Percentiles rank a stretch among this genome's conserved stretches.
These are phyloP conservation scores for Barnettozyma siamensis DNA, from an alignment of 805 yeast species.

Conservation along the genomic window DNA sequence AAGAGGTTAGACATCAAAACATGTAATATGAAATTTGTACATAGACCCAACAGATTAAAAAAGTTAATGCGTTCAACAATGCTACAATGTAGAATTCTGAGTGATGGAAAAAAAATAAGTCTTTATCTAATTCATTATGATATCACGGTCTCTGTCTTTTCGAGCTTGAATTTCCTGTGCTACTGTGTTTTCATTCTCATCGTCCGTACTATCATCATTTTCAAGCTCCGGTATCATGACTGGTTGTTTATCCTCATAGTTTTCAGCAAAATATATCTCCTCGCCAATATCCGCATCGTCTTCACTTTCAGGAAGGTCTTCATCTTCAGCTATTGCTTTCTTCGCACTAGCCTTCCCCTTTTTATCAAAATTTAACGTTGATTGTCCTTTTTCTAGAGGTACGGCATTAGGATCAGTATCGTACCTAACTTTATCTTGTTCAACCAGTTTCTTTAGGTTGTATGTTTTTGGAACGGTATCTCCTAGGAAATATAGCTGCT, in stretches of 20 bases:
- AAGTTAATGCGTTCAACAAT: constrained; percentile 2
- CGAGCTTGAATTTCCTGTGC: constrained; percentile 9
- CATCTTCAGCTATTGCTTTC: constrained; percentile 11
- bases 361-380: constrained; percentile 28
- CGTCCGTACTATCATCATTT: constrained; percentile 12
- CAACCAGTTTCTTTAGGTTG: constrained; percentile 43
- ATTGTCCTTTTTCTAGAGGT: constrained; percentile 37
- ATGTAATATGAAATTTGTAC: constrained; percentile 10
- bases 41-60: constrained; percentile 5
- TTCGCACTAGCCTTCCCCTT: constrained; percentile 6
- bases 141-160: constrained; percentile 20
- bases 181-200: constrained; percentile 3
- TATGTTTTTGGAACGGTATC: constrained; percentile 64
- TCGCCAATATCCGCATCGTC: constrained; percentile 19
- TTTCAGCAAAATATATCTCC: constrained; percentile 10
- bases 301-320: constrained; percentile 23
- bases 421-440: constrained; percentile 33
- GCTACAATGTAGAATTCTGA: no score
- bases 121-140: constrained; percentile 16
- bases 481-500: constrained; percentile 54
- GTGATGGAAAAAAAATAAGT: no score
- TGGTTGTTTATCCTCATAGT: constrained; percentile 3
- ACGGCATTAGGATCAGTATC: constrained; percentile 9
- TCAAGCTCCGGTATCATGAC: constrained; percentile 10
- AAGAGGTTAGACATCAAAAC: constrained; percentile 24